Percentiles rank a stretch among this genome's conserved stretches.
Conservation (phyloP, 1,139 yeast genomes). For the Geotrichum australiense region DNA sequence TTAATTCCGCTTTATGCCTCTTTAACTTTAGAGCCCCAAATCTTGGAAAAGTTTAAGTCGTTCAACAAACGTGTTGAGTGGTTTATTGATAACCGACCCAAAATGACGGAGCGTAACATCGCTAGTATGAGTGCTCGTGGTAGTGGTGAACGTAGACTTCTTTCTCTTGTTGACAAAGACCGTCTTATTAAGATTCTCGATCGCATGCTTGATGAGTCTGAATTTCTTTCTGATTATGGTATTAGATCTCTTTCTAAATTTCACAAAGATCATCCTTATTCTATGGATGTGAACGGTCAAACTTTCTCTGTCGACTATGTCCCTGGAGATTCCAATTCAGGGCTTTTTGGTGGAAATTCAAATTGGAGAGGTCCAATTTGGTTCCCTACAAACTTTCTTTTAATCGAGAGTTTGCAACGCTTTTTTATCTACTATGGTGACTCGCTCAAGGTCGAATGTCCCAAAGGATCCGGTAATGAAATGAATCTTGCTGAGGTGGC, state of each 20-base stretch:
- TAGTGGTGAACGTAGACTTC: conserved; percentile 73
- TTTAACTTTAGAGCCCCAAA: conserved; percentile 81
- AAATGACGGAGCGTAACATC: conserved; percentile 74
- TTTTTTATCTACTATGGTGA: conserved; percentile 89
- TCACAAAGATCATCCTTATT: conserved; percentile 81
- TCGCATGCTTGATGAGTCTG: conserved; percentile 82
- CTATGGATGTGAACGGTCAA: conserved; percentile 78
- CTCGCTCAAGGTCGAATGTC: conserved; percentile 80
- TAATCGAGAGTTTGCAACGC: conserved; percentile 84
- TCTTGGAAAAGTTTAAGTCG: conserved; percentile 70
- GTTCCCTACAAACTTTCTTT: conserved; percentile 88
- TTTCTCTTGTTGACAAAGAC: conserved; percentile 78
- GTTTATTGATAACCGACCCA: conserved; percentile 69
- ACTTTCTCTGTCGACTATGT: conserved; percentile 69
- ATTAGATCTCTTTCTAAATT: conserved; percentile 82
- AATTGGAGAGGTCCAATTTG: conserved; percentile 99
- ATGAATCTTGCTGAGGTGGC: conserved; percentile 89
- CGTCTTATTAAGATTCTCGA: conserved; percentile 69
- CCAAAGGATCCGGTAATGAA: conserved; percentile 75
- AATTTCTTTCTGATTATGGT: conserved; percentile 81
- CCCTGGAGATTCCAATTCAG: conserved; percentile 91
- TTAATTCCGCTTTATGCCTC: conserved; percentile 90
- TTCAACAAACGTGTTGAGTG: conserved; percentile 81
- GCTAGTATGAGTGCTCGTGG: conserved; percentile 85
- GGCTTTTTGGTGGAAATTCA: conserved; percentile 94